Base-by-base conservation (phyloP, 2,329 filamentous ascomycete species). In the Harringtonia lauricola region DNA sequence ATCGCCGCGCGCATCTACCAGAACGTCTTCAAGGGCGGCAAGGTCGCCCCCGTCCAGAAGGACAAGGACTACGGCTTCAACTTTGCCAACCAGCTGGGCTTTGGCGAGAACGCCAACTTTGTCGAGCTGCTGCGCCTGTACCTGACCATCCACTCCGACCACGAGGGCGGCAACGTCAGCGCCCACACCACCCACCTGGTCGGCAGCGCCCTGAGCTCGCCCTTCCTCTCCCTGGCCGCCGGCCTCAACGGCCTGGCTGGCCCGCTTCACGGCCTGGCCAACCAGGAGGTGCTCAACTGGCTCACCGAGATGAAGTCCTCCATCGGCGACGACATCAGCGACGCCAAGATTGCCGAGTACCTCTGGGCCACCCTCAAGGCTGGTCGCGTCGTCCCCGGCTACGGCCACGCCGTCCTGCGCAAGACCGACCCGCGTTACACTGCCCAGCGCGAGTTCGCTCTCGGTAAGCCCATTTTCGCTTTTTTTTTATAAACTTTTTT, bases 11-110 rank as follows among this genome's bases (percentile, higher is more conserved):
- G 88, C 73, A 98, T 98, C 79, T 98, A 98, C 83, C 92, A 94
- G 76, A 98, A 98, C 68, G 83, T 96, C 66, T 98, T 94, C 86
- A 95, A 96, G 82, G 92, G 94, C 63, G 92, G 92, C 72, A 96
- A 96, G 83, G 90, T 98, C 55, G 86, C 87, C 49, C 66, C 88
- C 44, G 79, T 95, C 65, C 83, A 96, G 77, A 94, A 95, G 79
- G 90, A 96, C 74, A 92, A 96, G 85, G 92, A 98, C 66, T 98
- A 95, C 76, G 79, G 83, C 59, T 98, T 83, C 86, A 98, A 98
- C 84, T 86, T 98, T 66, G 89, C 92, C 70, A 96, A 96, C 81
- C 88, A 95, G 81, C 87, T 98, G 58, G 92, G 92, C 60, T 98
- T 92, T 66, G 85, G 85, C 58, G 80, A 83, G 60, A 96, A 98